Percentiles rank a stretch among this genome's conserved stretches.
Evolutionary conservation across 257 asterid genomes (phyloP).

Genomic region (Capsicum pubescens): DNA sequence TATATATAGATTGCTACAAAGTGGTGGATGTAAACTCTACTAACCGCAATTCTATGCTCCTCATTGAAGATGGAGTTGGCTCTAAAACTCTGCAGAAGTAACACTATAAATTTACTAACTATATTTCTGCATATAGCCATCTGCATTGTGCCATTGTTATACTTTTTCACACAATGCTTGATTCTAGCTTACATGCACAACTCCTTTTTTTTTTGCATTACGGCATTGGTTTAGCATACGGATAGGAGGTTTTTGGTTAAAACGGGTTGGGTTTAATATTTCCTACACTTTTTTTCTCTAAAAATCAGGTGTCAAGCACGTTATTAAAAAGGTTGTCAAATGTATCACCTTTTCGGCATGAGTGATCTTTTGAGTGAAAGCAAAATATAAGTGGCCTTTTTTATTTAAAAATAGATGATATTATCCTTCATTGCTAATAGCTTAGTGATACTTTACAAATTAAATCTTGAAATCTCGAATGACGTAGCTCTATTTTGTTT

Average conservation of each 20-base stretch:
- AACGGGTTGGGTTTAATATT: neutral
- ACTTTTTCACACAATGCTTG: neutral
- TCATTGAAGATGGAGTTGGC: conserved; percentile 4
- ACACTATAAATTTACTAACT: neutral
- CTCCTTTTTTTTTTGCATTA: too few relatives aligned
- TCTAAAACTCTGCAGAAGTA: neutral
- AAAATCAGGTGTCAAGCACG: neutral
- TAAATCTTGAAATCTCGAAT: too few relatives aligned
- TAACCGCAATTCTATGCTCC: conserved; percentile 13
- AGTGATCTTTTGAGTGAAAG: neutral
- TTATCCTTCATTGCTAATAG: too few relatives aligned
- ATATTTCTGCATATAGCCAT: neutral
- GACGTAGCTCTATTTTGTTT: too few relatives aligned
- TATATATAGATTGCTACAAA: neutral
- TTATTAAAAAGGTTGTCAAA: neutral
- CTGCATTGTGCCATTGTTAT: neutral
- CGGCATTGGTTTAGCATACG: too few relatives aligned
- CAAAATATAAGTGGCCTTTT: neutral
- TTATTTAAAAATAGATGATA: too few relatives aligned
- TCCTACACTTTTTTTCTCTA: neutral
- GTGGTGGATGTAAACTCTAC: neutral
- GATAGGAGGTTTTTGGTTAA: neutral
- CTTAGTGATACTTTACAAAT: too few relatives aligned
- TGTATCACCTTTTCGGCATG: neutral
- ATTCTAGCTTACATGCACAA: neutral